Conservation (phyloP, 805 yeast genomes). For the Yamadazyma tumulicola region DNA sequence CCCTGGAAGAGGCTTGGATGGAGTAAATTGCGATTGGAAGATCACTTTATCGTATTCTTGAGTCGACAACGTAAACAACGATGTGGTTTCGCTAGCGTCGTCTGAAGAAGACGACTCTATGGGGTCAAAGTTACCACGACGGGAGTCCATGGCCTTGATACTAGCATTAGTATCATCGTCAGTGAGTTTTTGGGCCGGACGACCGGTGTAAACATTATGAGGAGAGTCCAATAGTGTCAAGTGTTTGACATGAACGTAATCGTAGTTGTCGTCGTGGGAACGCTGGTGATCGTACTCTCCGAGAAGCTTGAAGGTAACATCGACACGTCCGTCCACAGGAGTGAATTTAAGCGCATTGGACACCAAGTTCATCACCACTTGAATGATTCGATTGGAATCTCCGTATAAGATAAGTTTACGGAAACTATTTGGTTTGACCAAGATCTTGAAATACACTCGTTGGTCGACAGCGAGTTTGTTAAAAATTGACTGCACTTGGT, state of each 20-base stretch:
- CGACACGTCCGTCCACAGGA: slow-evolving; percentile 80
- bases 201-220: slow-evolving; percentile 2
- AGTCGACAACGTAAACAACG: slow-evolving; percentile 34
- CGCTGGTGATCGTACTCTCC: slow-evolving; percentile 65
- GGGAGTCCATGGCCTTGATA: neutral
- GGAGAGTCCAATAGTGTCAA: neutral
- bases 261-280: slow-evolving; percentile 40
- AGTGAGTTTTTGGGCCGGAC: slow-evolving; percentile 1
- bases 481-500: slow-evolving; percentile 84
- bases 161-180: neutral
- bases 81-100: slow-evolving; percentile 25
- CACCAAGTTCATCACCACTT: slow-evolving; percentile 87
- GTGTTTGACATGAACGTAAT: slow-evolving; percentile 41
- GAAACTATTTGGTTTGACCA: slow-evolving; percentile 56
- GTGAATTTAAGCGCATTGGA: slow-evolving; percentile 91
- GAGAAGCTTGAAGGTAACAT: slow-evolving; percentile 55
- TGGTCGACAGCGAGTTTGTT: slow-evolving; percentile 76
- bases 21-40: slow-evolving; percentile 34
- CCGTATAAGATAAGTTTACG: slow-evolving; percentile 72
- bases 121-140: neutral
- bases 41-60: slow-evolving; percentile 35
- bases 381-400: slow-evolving; percentile 86
- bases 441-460: slow-evolving; percentile 62
- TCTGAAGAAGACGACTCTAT: slow-evolving; percentile 3
- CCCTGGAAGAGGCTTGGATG: slow-evolving; percentile 18